A percentile compares a stretch with the other conserved stretches of the same genome.
Evolutionary conservation across 306 rosid genomes (phyloP).

Genomic region (Mimosa bimucronata): DNA sequence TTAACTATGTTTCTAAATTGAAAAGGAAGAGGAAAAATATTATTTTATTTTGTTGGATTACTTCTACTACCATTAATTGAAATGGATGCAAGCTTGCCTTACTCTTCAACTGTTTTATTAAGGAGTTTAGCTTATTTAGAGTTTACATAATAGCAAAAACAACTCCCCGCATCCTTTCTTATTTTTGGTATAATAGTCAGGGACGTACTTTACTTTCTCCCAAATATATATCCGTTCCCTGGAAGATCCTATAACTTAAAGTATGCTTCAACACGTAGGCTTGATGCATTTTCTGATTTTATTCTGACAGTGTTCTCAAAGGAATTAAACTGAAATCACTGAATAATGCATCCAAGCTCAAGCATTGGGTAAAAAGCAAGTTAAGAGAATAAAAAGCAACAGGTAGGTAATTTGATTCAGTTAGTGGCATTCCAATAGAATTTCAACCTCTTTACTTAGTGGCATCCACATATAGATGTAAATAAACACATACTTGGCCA

Average conservation of each 20-base stretch:
- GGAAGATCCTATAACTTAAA: neutral
- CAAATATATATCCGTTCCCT: neutral
- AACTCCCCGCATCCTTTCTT: neutral
- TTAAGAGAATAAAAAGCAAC: neutral
- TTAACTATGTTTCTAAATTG: neutral
- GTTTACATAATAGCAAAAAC: neutral
- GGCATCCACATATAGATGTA: neutral
- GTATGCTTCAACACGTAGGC: neutral
- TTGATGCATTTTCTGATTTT: neutral
- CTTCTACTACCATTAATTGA: constrained; percentile 2
- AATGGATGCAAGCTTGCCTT: neutral
- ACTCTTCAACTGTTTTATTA: neutral
- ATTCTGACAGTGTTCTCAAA: neutral
- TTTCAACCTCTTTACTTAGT: neutral
- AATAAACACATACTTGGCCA: constrained; percentile 49
- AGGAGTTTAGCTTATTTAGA: neutral
- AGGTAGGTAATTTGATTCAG: neutral
- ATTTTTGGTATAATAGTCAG: neutral
- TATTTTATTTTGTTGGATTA: neutral
- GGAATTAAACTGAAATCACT: neutral
- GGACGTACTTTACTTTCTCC: neutral
- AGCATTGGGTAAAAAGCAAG: neutral
- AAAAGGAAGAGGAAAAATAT: neutral
- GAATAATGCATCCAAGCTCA: neutral
- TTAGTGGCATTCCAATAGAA: constrained; percentile 4